Conservation (phyloP, 1,284 basidiomycete genomes). For the Cystobasidium slooffiae region DNA sequence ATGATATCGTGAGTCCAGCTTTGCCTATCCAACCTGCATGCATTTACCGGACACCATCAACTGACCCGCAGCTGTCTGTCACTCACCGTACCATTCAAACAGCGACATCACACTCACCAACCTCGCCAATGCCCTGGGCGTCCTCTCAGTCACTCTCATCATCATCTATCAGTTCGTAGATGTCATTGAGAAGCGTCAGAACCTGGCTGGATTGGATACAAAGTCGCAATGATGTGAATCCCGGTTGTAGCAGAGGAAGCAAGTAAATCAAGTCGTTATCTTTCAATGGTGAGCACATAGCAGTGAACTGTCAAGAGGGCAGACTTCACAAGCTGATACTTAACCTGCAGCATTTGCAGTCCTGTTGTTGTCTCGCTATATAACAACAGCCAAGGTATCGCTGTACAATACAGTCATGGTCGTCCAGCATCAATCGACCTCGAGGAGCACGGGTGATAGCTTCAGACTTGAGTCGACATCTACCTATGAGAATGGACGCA, state of each 20-base stretch:
- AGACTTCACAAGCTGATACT: too few relatives aligned
- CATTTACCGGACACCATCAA: not conserved
- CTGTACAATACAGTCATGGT: too few relatives aligned
- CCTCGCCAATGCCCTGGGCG: conserved; percentile 79
- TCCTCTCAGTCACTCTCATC: conserved; percentile 79
- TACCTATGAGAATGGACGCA: too few relatives aligned
- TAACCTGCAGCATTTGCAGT: too few relatives aligned
- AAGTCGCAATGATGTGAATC: conserved; percentile 29
- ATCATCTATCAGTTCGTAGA: conserved; percentile 85
- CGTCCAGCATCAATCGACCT: too few relatives aligned
- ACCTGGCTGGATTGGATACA: conserved; percentile 20
- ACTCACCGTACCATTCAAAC: conserved; percentile 63
- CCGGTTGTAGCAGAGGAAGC: not conserved
- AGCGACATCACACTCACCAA: conserved; percentile 76
- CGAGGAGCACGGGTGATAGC: too few relatives aligned
- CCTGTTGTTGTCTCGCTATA: too few relatives aligned
- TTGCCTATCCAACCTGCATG: not conserved
- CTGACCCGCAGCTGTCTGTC: conserved; percentile 9
- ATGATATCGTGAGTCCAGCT: conserved; percentile 39
- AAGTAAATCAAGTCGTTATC: too few relatives aligned
- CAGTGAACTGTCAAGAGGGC: too few relatives aligned
- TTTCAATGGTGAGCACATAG: too few relatives aligned
- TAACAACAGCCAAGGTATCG: too few relatives aligned
- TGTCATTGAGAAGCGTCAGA: conserved; percentile 67
- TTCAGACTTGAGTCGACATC: too few relatives aligned